Evolutionary conservation across 495 filamentous ascomycete genomes (phyloP).

Genomic region (Hypoxylon fuscum): DNA sequence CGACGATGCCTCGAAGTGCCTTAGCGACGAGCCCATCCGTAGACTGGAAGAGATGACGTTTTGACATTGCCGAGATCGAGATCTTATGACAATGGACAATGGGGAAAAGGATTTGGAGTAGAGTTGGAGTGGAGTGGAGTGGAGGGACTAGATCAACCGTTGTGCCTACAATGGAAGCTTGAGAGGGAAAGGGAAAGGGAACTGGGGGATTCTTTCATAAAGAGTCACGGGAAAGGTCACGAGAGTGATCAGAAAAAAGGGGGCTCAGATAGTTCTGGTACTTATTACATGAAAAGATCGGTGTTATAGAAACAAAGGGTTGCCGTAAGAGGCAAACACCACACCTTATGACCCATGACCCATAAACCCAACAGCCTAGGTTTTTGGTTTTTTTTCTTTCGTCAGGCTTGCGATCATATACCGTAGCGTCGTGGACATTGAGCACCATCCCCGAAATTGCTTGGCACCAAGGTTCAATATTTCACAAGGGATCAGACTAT

Average conservation of each 20-base stretch:
- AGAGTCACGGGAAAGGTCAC: constrained; percentile 11
- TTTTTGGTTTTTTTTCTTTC: too few species aligned
- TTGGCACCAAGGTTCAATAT: constrained; percentile 29
- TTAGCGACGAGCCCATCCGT: constrained; percentile 63
- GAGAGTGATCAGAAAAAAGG: constrained; percentile 14
- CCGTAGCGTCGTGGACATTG: constrained; percentile 16
- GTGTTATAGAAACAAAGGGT: constrained; percentile 29
- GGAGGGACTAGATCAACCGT: not conserved
- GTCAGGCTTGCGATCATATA: constrained; percentile 23
- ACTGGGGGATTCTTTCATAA: constrained; percentile 15
- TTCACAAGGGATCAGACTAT: constrained; percentile 19
- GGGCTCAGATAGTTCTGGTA: constrained; percentile 7
- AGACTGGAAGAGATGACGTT: constrained; percentile 55
- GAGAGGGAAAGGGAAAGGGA: constrained; percentile 2
- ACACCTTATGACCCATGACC: constrained; percentile 28
- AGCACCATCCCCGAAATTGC: constrained; percentile 22
- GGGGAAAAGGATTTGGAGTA: constrained; percentile 5
- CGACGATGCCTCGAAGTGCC: constrained; percentile 62
- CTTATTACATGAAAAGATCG: constrained; percentile 36
- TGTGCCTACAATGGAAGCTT: not conserved
- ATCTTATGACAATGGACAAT: constrained; percentile 9
- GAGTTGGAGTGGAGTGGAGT: not conserved
- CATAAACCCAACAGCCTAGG: constrained; percentile 18
- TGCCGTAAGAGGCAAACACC: constrained; percentile 37
- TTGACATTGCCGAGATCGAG: constrained; percentile 49